Conservation (phyloP, 768 basidiomycete species). For the Suillus bovinus region DNA sequence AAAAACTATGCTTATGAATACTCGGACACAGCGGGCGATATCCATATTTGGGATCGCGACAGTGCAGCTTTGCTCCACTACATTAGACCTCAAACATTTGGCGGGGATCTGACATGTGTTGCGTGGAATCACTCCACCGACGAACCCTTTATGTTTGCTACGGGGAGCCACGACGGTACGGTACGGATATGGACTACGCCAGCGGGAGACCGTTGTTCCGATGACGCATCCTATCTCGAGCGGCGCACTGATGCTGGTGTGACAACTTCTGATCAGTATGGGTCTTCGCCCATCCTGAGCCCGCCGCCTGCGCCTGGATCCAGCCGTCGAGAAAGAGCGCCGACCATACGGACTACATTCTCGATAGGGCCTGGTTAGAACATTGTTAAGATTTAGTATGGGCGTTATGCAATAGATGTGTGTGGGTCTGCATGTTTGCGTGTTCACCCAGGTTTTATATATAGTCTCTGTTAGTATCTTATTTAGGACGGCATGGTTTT, state of each 20-base stretch:
- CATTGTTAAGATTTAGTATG: no score
- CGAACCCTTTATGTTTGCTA: constrained; percentile 56
- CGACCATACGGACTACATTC: constrained; percentile 5
- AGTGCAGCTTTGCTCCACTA: constrained; percentile 71
- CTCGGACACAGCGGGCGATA: constrained; percentile 62
- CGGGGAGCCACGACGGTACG: constrained; percentile 75
- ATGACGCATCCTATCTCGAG: constrained; percentile 27
- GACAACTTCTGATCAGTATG: background rate
- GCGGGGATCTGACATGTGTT: constrained; percentile 76
- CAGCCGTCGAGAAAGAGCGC: background rate
- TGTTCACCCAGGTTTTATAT: background rate
- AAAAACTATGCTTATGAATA: constrained; percentile 9
- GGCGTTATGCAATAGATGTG: background rate
- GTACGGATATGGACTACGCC: constrained; percentile 71
- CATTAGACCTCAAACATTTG: constrained; percentile 59
- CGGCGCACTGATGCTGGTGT: constrained; percentile 18
- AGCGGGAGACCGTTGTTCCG: constrained; percentile 22
- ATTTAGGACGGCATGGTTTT: background rate
- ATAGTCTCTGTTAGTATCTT: background rate
- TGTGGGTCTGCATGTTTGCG: background rate
- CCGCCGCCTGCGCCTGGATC: background rate
- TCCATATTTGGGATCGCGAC: constrained; percentile 87
- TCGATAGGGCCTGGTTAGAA: background rate
- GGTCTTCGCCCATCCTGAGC: background rate
- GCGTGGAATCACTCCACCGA: constrained; percentile 75